These are phyloP conservation scores for Lathyrus sativus DNA, from an alignment of 306 rosid genomes.

Conservation along the genomic window DNA sequence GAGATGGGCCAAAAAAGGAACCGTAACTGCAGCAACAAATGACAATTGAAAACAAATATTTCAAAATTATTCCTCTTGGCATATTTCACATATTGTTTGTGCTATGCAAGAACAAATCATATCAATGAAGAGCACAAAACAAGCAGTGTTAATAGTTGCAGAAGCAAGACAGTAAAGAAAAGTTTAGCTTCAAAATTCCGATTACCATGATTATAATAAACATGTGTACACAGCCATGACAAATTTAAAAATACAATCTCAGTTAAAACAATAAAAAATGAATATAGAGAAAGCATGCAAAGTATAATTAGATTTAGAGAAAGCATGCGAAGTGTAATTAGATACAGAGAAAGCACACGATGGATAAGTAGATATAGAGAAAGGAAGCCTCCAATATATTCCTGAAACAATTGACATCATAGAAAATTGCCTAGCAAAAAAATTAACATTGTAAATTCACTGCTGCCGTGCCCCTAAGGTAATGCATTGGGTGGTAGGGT, in stretches of 20 bases:
- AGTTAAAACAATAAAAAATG: slow-evolving; percentile 17
- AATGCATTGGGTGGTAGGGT: background rate
- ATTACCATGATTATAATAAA: background rate
- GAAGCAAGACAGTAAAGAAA: background rate
- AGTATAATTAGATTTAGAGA: too few relatives aligned
- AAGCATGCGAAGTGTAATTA: too few relatives aligned
- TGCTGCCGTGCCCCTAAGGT: background rate
- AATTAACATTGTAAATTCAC: background rate
- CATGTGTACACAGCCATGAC: slow-evolving; percentile 1
- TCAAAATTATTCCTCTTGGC: slow-evolving; percentile 26
- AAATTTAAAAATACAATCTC: background rate
- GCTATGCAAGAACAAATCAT: slow-evolving; percentile 4
- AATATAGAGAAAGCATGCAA: background rate
- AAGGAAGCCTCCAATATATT: slow-evolving; percentile 21
- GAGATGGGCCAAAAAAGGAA: slow-evolving; percentile 88
- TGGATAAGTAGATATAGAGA: background rate
- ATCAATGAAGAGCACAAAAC: slow-evolving; percentile 14
- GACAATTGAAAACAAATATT: slow-evolving; percentile 31
- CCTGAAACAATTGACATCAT: slow-evolving; percentile 12
- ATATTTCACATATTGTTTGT: slow-evolving; percentile 21
- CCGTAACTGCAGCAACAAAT: slow-evolving; percentile 69
- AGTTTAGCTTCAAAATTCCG: background rate
- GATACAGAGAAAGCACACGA: too few relatives aligned
- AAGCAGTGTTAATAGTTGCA: slow-evolving; percentile 9
- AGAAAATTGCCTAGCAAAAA: background rate